Evolutionary conservation across 768 basidiomycete genomes (phyloP), one percentile per base, ranked within the genome.

Genomic region (Baorangia bicolor): DNA sequence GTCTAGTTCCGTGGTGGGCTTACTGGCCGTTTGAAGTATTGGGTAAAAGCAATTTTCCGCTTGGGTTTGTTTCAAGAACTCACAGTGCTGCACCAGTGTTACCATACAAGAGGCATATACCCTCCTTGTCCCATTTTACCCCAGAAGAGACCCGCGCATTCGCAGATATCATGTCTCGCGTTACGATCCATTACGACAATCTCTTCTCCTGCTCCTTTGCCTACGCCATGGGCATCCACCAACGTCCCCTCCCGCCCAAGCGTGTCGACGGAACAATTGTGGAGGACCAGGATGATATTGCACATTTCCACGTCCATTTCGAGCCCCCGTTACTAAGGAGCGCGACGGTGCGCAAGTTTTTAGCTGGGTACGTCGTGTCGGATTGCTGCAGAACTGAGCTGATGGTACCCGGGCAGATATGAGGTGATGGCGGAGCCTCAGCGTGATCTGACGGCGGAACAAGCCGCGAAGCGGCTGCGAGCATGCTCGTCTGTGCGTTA

Each of bases 151-250:
- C 78, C 60, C 51, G 59, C 0, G 73, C 86, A 10, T 81, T 92
- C 34, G 89, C 93, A 0, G 74, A 83, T 31, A 79, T 88, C n/a
- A 66, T 96, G 20, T 84, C 82, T 35, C 72, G 73, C 4, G 67
- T 90, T 28, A 86, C 87, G 8, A 81, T 78, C 51, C 82, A 83
- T 49, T 92, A 90, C 61, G 90, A 90, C 64, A 90, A 88, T 64
- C 73, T 93, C 30, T 93, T 93, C 68, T 80, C 80, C 7, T 93
- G 90, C 68, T 88, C 92, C 0, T 97, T 96, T 72, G 88, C 92
- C 1, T 97, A 96, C 69, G 94, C 91, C 8, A 94, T 96, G 92
- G 94, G 94, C 34, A 81, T 96, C 44, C 94, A 96, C 66, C 94
- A 97, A 69, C 81, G 87, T 2, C 89, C 92, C 6, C 65, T 83